Conservation (phyloP, 2,329 filamentous ascomycete genomes). For the Zymoseptoria passerinii region DNA sequence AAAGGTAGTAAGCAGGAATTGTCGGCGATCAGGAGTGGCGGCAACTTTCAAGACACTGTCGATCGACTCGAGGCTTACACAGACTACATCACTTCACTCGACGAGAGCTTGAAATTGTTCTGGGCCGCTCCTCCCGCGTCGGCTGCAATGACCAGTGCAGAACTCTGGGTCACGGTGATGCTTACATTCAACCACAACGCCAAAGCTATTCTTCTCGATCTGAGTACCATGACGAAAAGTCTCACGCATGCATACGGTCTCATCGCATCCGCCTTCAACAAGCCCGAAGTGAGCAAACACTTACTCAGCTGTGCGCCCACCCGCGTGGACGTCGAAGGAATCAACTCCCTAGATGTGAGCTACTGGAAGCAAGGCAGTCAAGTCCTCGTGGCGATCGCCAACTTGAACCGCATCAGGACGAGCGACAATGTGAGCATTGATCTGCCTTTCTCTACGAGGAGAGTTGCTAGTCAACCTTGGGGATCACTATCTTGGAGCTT, state of each 20-base stretch:
- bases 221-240: slow-evolving; percentile 33
- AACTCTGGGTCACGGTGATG: slow-evolving; percentile 42
- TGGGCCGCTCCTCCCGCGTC: slow-evolving; percentile 48
- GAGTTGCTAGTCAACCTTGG: slow-evolving; percentile 18
- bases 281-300: slow-evolving; percentile 28
- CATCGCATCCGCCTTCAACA: slow-evolving; percentile 36
- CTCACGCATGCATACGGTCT: slow-evolving; percentile 29
- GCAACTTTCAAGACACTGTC: slow-evolving; percentile 42
- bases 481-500: slow-evolving; percentile 17
- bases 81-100: slow-evolving; percentile 36
- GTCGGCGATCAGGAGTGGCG: not conserved
- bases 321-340: slow-evolving; percentile 7
- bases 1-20: not conserved
- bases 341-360: slow-evolving; percentile 16
- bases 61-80: slow-evolving; percentile 36
- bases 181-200: slow-evolving; percentile 43
- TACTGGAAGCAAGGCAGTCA: slow-evolving; percentile 15
- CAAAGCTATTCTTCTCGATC: slow-evolving; percentile 44
- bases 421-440: slow-evolving; percentile 9
- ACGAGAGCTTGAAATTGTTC: slow-evolving; percentile 33
- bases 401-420: slow-evolving; percentile 8
- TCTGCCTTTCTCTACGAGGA: slow-evolving; percentile 11
- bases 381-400: slow-evolving; percentile 19
- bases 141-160: slow-evolving; percentile 35
- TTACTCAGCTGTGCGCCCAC: slow-evolving; percentile 31